These are phyloP conservation scores for Penicillium brevicompactum DNA, from an alignment of 2,329 filamentous ascomycete species.

Conservation along the genomic window DNA sequence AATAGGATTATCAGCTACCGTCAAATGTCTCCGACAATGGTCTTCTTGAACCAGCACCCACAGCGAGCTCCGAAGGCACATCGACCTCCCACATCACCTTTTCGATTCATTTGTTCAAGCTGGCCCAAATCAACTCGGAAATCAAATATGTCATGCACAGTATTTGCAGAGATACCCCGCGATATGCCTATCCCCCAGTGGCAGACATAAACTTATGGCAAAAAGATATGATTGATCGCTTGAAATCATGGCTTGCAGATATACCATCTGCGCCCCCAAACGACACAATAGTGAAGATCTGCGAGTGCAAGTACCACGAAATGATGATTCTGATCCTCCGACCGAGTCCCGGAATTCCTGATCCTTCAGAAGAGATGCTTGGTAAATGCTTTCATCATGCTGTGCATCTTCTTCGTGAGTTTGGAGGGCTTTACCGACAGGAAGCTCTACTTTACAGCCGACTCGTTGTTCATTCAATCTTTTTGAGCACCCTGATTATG, in stretches of 20 bases:
- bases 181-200: conserved; percentile 53
- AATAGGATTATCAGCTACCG: conserved; percentile 14
- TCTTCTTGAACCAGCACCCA: conserved; percentile 9
- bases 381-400: conserved; percentile 49
- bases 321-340: conserved; percentile 54
- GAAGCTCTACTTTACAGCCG: conserved; percentile 53
- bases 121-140: conserved; percentile 54
- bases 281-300: conserved; percentile 30
- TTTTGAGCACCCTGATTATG: conserved; percentile 53
- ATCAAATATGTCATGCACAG: conserved; percentile 62
- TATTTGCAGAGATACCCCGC: conserved; percentile 50
- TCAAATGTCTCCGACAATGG: conserved; percentile 23
- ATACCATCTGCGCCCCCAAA: conserved; percentile 34
- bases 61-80: background rate
- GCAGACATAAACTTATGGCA: conserved; percentile 53
- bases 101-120: conserved; percentile 52
- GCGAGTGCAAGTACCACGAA: conserved; percentile 52
- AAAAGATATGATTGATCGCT: conserved; percentile 40
- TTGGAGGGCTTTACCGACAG: conserved; percentile 48
- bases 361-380: conserved; percentile 46
- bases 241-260: conserved; percentile 45
- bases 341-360: conserved; percentile 56
- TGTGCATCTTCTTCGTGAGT: conserved; percentile 43
- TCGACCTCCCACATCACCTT: conserved; percentile 41
- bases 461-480: conserved; percentile 52